Evolutionary conservation across 331 rosid genomes (phyloP).

Genomic region (Malus hybrid): DNA sequence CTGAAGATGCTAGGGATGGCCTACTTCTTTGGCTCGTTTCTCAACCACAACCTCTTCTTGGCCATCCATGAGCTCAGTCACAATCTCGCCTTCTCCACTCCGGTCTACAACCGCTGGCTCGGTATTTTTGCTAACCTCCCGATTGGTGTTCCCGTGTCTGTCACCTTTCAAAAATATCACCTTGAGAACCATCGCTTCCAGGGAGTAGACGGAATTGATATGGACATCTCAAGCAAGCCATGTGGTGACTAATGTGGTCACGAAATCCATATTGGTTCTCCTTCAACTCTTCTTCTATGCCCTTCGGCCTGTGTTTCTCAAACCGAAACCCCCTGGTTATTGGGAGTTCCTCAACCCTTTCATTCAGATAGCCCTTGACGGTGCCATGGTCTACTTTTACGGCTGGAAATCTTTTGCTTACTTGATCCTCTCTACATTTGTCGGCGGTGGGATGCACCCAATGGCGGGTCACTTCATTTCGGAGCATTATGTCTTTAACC

Average conservation of each 20-base stretch:
- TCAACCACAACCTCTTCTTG: slow-evolving; percentile 88
- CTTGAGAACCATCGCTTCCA: slow-evolving; percentile 85
- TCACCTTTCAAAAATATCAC: slow-evolving; percentile 86
- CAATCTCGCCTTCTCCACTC: slow-evolving; percentile 87
- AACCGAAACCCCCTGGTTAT: slow-evolving; percentile 77
- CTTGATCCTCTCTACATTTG: slow-evolving; percentile 69
- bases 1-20: slow-evolving; percentile 61
- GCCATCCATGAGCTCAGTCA: slow-evolving; percentile 94
- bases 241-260: slow-evolving; percentile 41
- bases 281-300: slow-evolving; percentile 88
- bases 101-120: slow-evolving; percentile 65
- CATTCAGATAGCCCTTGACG: slow-evolving; percentile 55
- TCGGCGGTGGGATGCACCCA: slow-evolving; percentile 94
- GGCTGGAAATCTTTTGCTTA: slow-evolving; percentile 70
- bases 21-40: slow-evolving; percentile 89
- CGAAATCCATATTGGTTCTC: slow-evolving; percentile 64
- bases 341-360: slow-evolving; percentile 72
- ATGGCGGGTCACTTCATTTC: slow-evolving; percentile 97
- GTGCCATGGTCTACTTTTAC: slow-evolving; percentile 51
- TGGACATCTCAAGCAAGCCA: slow-evolving; percentile 71
- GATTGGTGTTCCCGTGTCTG: slow-evolving; percentile 84
- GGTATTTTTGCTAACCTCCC: slow-evolving; percentile 91
- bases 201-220: slow-evolving; percentile 83
- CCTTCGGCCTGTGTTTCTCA: slow-evolving; percentile 68
- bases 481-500: slow-evolving; percentile 77